Evolutionary conservation across 2,329 filamentous ascomycete genomes (phyloP).

Genomic region (Hypoxylon sp.): DNA sequence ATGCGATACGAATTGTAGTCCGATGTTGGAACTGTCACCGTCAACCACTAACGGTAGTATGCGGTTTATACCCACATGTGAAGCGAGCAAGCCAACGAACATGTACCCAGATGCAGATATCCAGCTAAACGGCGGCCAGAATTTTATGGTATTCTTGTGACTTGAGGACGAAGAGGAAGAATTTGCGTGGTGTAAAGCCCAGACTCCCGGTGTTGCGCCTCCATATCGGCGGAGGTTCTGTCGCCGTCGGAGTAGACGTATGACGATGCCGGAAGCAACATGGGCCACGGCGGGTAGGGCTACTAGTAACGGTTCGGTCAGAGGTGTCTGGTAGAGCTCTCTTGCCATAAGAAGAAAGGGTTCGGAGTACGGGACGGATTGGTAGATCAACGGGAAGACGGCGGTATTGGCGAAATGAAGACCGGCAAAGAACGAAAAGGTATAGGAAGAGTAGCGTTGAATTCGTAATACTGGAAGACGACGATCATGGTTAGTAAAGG

Average conservation of each 20-base stretch:
- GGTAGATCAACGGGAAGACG: slow-evolving; percentile 77
- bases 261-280: slow-evolving; percentile 76
- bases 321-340: slow-evolving; percentile 87
- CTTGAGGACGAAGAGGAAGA: slow-evolving; percentile 45
- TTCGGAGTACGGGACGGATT: slow-evolving; percentile 78
- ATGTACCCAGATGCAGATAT: slow-evolving; percentile 78
- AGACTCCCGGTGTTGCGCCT: slow-evolving; percentile 66
- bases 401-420: slow-evolving; percentile 85
- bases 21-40: slow-evolving; percentile 86
- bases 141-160: slow-evolving; percentile 30
- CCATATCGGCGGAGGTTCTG: slow-evolving; percentile 80
- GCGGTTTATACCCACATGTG: slow-evolving; percentile 80
- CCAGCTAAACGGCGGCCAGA: slow-evolving; percentile 77
- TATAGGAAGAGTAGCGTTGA: slow-evolving; percentile 90
- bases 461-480: slow-evolving; percentile 78
- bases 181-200: slow-evolving; percentile 48
- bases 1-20: slow-evolving; percentile 83
- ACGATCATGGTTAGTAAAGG: slow-evolving; percentile 28
- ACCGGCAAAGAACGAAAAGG: slow-evolving; percentile 77
- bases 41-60: slow-evolving; percentile 77
- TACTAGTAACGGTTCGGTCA: slow-evolving; percentile 82
- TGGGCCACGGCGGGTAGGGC: slow-evolving; percentile 78
- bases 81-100: slow-evolving; percentile 69
- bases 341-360: slow-evolving; percentile 89
- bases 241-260: slow-evolving; percentile 77